A percentile compares a stretch with the other conserved stretches of the same genome.
phyloP scores from a whole-genome alignment of 495 filamentous ascomycete genomes.

The Hypomontagnella monticulosa region DNA sequence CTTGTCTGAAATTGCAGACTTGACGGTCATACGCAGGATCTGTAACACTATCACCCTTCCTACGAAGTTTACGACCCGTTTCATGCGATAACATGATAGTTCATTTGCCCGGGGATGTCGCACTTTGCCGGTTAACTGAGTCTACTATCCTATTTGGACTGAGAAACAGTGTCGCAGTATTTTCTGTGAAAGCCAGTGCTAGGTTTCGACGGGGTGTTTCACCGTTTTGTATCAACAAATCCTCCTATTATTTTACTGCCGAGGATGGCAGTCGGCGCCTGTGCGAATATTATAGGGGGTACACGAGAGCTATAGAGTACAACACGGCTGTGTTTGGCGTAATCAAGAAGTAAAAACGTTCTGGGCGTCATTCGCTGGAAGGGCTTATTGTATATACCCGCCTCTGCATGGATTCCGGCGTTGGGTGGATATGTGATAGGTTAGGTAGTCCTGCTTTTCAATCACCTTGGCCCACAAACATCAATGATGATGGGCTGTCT shows the following conservation, averaged over 20 bases:
- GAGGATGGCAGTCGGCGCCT: constrained; percentile 23
- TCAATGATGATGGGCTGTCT: constrained; percentile 1
- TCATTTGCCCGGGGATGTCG: not conserved
- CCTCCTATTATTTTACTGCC: constrained; percentile 15
- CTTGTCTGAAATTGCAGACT: constrained; percentile 5
- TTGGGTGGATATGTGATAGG: constrained; percentile 33
- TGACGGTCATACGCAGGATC: constrained; percentile 6
- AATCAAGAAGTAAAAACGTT: constrained; percentile 23
- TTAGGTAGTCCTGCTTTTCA: constrained; percentile 8
- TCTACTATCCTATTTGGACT: not conserved
- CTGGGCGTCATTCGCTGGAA: constrained; percentile 1
- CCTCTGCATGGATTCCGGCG: constrained; percentile 33
- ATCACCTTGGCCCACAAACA: not conserved
- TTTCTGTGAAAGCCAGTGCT: not conserved
- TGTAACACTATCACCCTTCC: constrained; percentile 28
- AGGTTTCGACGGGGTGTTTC: not conserved
- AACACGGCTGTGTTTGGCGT: constrained; percentile 23
- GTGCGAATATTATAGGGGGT: constrained; percentile 21
- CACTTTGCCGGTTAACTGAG: constrained; percentile 7
- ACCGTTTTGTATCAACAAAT: constrained; percentile 30
- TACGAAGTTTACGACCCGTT: constrained; percentile 36
- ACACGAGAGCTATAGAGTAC: constrained; percentile 26
- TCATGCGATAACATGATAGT: constrained; percentile 22
- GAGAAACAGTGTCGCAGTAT: not conserved
- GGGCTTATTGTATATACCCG: constrained; percentile 39